A percentile compares a stretch with the other conserved stretches of the same genome.
Conservation (phyloP, 164 flowering plant genomes). For the Liquidambar formosana region DNA sequence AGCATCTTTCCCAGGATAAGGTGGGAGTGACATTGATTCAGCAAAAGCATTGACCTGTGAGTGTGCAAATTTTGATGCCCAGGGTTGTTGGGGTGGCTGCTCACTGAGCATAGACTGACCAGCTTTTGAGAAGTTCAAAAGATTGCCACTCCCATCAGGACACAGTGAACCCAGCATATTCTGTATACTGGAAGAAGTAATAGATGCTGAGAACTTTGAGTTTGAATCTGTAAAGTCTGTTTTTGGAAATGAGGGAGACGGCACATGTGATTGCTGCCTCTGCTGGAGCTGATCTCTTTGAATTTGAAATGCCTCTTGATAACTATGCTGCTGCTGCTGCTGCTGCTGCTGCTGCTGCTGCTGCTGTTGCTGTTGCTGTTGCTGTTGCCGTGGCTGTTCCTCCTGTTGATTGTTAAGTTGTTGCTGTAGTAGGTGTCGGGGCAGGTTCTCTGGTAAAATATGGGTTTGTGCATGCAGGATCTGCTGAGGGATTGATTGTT, state of each 20-base stretch:
- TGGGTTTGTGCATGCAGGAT: slow-evolving; percentile 50
- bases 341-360: slow-evolving; percentile 40
- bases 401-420: slow-evolving; percentile 40
- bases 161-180: slow-evolving; percentile 52
- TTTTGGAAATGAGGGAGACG: slow-evolving; percentile 49
- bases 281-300: slow-evolving; percentile 51
- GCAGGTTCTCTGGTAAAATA: slow-evolving; percentile 34
- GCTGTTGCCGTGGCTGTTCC: slow-evolving; percentile 39
- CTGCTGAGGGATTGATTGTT: slow-evolving; percentile 45
- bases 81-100: slow-evolving; percentile 48
- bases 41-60: slow-evolving; percentile 37
- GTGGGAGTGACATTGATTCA: slow-evolving; percentile 38
- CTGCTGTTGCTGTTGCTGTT: slow-evolving; percentile 47
- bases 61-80: slow-evolving; percentile 48
- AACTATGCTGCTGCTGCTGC: slow-evolving; percentile 35
- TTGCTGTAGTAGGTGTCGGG: slow-evolving; percentile 44
- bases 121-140: slow-evolving; percentile 37
- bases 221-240: slow-evolving; percentile 47
- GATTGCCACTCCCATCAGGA: slow-evolving; percentile 46
- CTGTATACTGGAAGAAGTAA: slow-evolving; percentile 40
- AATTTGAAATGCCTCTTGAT: slow-evolving; percentile 49
- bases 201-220: slow-evolving; percentile 37
- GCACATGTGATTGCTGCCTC: slow-evolving; percentile 46
- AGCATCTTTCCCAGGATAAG: slow-evolving; percentile 46
- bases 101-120: slow-evolving; percentile 49